Base-by-base conservation (phyloP, 225 moss, liverwort and hornwort genomes). In the Straminergon stramineum region DNA sequence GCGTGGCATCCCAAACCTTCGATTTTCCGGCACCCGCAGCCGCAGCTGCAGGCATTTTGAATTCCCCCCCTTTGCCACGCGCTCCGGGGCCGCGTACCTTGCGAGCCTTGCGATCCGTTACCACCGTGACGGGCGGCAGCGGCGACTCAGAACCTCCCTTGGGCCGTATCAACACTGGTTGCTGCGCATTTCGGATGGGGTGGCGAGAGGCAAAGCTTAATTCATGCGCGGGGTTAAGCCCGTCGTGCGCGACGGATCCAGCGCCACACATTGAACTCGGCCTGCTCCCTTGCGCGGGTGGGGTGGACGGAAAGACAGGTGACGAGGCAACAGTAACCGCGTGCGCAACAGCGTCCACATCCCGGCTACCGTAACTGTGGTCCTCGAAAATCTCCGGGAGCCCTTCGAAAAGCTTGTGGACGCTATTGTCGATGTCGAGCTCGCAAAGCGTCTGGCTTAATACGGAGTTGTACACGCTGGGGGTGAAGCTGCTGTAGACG, bases 351-450 rank as follows among this genome's bases (percentile, higher is more conserved):
- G 43, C 75, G 48, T 85, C 86, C 12, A 30, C 60, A 66, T 92
- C 85, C 58, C 73, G 57, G 70, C 39, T 51, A 28, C 28, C 41
- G 13, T 28, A 43, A 32, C 43, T 66, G 23, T 90, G 79, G 20
- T 91, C 92, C 26, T 94, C 94, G 6, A 84, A 78, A 85, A 92
- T 92, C 89, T 94, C 94, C 70, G 94, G 94, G 9, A 94, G 90
- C 4, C 87, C 92, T 39, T 94, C 94, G 79, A 94, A 94, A 13
- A 94, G 87, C 85, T 85, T 90, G 69, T 94, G 91, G 17, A 92
- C 83, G 78, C 85, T 94, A 69, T 53, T 94, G 83, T 92, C 94
- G 45, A 94, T 85, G 85, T 91, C 94, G 82, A 94, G 85, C 68
- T 92, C 92, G 41, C 87, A 75, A 19, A 94, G 90, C 18, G 92